Evolutionary conservation across 495 filamentous ascomycete species (phyloP).

Genomic region (Aspergillus funiculosus): DNA sequence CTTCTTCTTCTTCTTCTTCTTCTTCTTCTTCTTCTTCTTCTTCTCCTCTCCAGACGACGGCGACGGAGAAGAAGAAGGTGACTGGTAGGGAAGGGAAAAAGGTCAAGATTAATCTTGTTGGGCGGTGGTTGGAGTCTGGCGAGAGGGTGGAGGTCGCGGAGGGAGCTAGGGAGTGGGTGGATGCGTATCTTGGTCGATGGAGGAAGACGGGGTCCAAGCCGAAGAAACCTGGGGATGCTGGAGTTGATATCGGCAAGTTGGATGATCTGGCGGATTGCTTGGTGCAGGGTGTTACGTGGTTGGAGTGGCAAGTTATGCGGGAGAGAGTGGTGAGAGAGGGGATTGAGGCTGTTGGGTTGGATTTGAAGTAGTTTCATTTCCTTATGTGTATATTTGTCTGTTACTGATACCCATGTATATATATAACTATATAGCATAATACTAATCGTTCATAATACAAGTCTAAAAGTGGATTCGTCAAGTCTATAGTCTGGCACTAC

Average conservation of each 20-base stretch:
- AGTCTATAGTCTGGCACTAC: too few relatives aligned
- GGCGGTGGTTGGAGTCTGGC: conserved; percentile 40
- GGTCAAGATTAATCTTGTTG: conserved; percentile 61
- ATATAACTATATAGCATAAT: neutral
- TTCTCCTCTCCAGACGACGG: neutral
- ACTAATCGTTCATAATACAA: too few relatives aligned
- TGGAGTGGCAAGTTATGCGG: conserved; percentile 74
- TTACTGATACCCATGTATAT: conserved; percentile 2
- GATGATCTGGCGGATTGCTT: conserved; percentile 92
- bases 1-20: neutral
- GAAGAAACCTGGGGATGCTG: conserved; percentile 19
- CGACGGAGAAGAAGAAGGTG: conserved; percentile 23
- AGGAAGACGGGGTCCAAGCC: conserved; percentile 21
- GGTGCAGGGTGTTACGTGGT: conserved; percentile 79
- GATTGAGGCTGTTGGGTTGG: neutral
- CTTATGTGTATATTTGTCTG: neutral
- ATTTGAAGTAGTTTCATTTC: neutral
- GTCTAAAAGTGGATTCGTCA: too few relatives aligned
- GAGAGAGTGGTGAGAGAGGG: conserved; percentile 37
- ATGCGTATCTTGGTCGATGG: conserved; percentile 45
- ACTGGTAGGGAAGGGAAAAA: conserved; percentile 45
- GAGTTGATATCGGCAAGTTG: conserved; percentile 52
- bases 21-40: neutral
- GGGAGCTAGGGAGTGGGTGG: conserved; percentile 32
- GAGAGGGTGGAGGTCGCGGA: neutral